Base-by-base conservation (phyloP, 208 protist genomes). In the Trypanosoma melophagium region DNA sequence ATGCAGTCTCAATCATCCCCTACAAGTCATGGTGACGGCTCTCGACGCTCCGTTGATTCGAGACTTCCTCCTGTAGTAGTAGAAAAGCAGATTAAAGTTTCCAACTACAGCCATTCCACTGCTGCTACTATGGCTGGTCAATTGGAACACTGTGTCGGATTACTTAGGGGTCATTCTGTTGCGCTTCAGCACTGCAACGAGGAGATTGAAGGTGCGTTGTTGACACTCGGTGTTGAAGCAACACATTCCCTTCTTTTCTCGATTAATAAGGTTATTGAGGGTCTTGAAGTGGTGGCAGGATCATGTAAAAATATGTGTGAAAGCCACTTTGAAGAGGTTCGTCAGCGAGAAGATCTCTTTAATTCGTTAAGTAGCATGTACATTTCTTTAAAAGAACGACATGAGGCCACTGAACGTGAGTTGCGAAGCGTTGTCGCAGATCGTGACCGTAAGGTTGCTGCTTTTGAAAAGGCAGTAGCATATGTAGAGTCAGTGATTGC, bases 401-500 rank as follows among this genome's bases (percentile, higher is more conserved):
- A 79, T n/a, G 76, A 85, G 31, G 16, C 71, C 0, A 66, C 68
- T 2, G 89, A 92, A 73, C 38, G 59, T 51, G 86, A 95, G 60
- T 51, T 92, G 64, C 77, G 77, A 24, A 63, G 62, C 50, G 47
- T 90, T 49, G 66, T 81, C 17, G 54, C 57, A 19, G 81, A 90
- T 50, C 75, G 81, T 28, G 80, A 92, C 55, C 73, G 72, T 44
- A 80, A 87, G 61, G 75, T 86, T 28, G 78, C 80, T 2, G 57
- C 84, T 1, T 81, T 89, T 52, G 84, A 92, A 59, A 58, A 77
- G 54, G 85, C 79, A 2, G 73, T 90, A 21, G 49, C 77, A 53
- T 90, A 94, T 71, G 78, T 94, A 4, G 78, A 89, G 51, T 60
- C 71, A n/a, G 79, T 92, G 3, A 45, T 94, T 16, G 77, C 83